Percentiles rank a stretch among this genome's conserved stretches.
Conservation (phyloP, 495 filamentous ascomycete genomes). For the Penicillium salamii region DNA sequence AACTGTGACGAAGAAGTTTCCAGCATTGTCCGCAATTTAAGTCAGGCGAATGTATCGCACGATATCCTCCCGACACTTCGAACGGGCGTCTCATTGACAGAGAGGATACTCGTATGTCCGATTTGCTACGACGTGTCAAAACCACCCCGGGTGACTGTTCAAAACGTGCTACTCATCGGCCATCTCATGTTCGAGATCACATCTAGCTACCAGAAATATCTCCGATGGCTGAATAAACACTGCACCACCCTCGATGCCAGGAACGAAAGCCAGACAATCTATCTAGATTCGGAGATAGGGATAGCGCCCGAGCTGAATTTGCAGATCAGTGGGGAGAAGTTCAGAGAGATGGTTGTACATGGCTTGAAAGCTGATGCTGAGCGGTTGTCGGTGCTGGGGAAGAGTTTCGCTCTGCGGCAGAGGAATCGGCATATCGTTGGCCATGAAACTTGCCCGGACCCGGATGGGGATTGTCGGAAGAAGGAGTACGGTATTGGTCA, state of each 20-base stretch:
- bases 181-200: conserved; percentile 26
- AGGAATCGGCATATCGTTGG: conserved; percentile 25
- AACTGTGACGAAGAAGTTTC: conserved; percentile 29
- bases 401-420: conserved; percentile 21
- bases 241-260: conserved; percentile 9
- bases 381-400: conserved; percentile 11
- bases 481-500: conserved; percentile 16
- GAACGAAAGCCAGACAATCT: conserved; percentile 12
- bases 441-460: conserved; percentile 19
- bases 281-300: conserved; percentile 16
- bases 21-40: conserved; percentile 15
- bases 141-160: conserved; percentile 24
- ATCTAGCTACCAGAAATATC: conserved; percentile 21
- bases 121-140: conserved; percentile 28
- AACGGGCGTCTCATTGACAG: conserved; percentile 12
- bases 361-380: conserved; percentile 19
- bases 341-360: conserved; percentile 15
- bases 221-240: conserved; percentile 20
- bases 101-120: conserved; percentile 19
- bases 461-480: conserved; percentile 20
- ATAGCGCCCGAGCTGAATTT: conserved; percentile 11
- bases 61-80: conserved; percentile 17
- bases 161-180: conserved; percentile 26
- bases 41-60: conserved; percentile 18
- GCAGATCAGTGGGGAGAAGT: conserved; percentile 18